phyloP scores from a whole-genome alignment of 139 green algal genomes.

The Picochlorum sp. region DNA sequence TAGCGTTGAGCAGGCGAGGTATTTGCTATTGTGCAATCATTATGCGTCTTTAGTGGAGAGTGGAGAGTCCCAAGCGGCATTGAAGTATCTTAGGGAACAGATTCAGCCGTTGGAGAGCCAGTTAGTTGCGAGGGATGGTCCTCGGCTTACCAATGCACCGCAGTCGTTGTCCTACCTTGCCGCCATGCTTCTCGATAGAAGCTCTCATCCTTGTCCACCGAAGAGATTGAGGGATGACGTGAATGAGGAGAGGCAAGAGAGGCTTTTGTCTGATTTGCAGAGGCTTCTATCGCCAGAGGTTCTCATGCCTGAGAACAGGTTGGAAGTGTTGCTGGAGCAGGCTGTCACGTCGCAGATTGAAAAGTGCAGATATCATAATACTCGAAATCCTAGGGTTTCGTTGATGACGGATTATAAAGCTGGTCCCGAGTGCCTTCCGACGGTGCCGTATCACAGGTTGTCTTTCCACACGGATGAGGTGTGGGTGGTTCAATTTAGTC shows the following conservation, averaged over 20 bases:
- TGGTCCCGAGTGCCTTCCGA: slow-evolving; percentile 63
- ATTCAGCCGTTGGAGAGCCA: slow-evolving; percentile 30
- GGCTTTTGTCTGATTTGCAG: slow-evolving; percentile 29
- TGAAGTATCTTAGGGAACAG: slow-evolving; percentile 35
- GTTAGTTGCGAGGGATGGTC: neutral
- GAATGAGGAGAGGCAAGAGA: slow-evolving; percentile 12
- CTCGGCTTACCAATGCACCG: neutral
- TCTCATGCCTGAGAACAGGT: slow-evolving; percentile 55
- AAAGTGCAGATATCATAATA: slow-evolving; percentile 61
- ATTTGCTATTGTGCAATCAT: slow-evolving; percentile 50
- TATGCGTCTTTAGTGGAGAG: slow-evolving; percentile 41
- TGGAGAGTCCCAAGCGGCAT: slow-evolving; percentile 15
- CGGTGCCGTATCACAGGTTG: slow-evolving; percentile 29
- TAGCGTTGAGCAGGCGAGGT: slow-evolving; percentile 27
- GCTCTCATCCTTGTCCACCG: slow-evolving; percentile 3
- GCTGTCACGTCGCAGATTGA: slow-evolving; percentile 23
- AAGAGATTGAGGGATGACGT: slow-evolving; percentile 5
- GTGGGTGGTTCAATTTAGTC: slow-evolving; percentile 20
- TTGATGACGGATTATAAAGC: slow-evolving; percentile 68
- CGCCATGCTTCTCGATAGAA: slow-evolving; percentile 9
- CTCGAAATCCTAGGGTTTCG: slow-evolving; percentile 25
- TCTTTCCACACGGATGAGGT: slow-evolving; percentile 44
- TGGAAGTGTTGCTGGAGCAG: slow-evolving; percentile 69
- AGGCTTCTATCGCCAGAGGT: slow-evolving; percentile 31
- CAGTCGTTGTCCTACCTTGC: slow-evolving; percentile 32